These are phyloP conservation scores for Mesembryanthemum crystallinum DNA, from an alignment of 148 eudicot species.

Conservation along the genomic window DNA sequence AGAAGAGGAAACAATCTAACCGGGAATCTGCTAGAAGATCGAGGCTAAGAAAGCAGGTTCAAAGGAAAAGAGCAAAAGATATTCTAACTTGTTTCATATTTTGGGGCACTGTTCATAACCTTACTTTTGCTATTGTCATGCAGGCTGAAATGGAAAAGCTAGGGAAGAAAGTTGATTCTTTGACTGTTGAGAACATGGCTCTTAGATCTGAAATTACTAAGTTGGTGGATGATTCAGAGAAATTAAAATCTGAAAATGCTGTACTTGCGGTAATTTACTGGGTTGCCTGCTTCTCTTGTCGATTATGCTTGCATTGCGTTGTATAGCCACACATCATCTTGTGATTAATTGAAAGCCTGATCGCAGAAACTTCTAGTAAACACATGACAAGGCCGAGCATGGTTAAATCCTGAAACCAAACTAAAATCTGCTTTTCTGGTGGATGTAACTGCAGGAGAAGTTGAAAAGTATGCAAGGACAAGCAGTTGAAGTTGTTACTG, in stretches of 20 bases:
- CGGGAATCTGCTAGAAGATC: slow-evolving; percentile 54
- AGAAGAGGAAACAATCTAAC: slow-evolving; percentile 51
- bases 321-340: background rate
- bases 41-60: slow-evolving; percentile 44
- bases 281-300: too few relatives aligned
- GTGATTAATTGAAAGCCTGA: background rate
- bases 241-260: slow-evolving; percentile 39
- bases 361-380: too few relatives aligned
- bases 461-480: slow-evolving; percentile 31
- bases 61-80: background rate
- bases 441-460: slow-evolving; percentile 26
- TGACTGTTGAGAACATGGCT: slow-evolving; percentile 43
- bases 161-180: slow-evolving; percentile 41
- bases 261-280: slow-evolving; percentile 30
- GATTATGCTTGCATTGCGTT: background rate
- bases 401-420: background rate
- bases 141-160: slow-evolving; percentile 57
- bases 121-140: background rate
- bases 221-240: slow-evolving; percentile 39
- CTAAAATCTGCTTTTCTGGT: background rate
- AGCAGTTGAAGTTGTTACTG: slow-evolving; percentile 16
- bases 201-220: slow-evolving; percentile 44
- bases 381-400: too few relatives aligned
- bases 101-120: background rate
- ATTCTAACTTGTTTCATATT: background rate